A percentile compares a stretch with the other conserved stretches of the same genome.
Conservation (phyloP, 495 filamentous ascomycete species). For the Aspergillus baeticus region DNA sequence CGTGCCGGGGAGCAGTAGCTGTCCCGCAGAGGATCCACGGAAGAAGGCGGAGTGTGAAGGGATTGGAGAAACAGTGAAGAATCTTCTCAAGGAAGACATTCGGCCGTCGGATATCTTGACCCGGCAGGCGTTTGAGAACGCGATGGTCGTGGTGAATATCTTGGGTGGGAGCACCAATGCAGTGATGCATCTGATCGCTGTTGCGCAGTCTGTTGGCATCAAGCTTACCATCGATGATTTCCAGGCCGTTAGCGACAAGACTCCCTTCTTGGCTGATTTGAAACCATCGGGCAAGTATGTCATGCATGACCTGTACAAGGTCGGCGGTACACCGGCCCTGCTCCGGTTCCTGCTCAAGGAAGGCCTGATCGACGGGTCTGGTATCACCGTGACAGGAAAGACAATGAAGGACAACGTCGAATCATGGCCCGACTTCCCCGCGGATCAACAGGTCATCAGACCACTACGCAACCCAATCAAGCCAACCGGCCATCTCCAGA, state of each 20-base stretch:
- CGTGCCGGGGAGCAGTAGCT: slow-evolving; percentile 87
- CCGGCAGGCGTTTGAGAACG: slow-evolving; percentile 89
- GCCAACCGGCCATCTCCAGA: slow-evolving; percentile 91
- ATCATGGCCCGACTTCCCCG: slow-evolving; percentile 72
- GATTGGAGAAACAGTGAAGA: slow-evolving; percentile 83
- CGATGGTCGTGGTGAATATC: slow-evolving; percentile 93
- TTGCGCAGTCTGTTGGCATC: slow-evolving; percentile 89
- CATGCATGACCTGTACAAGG: slow-evolving; percentile 84
- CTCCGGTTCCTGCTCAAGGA: slow-evolving; percentile 93
- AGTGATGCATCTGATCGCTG: slow-evolving; percentile 94
- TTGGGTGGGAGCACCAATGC: slow-evolving; percentile 96
- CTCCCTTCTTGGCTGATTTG: slow-evolving; percentile 89
- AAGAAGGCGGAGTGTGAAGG: slow-evolving; percentile 87
- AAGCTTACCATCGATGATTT: slow-evolving; percentile 97
- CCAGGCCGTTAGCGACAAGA: slow-evolving; percentile 88
- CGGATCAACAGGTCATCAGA: slow-evolving; percentile 86
- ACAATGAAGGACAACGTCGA: slow-evolving; percentile 92
- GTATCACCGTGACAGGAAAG: slow-evolving; percentile 92
- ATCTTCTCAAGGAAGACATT: slow-evolving; percentile 84
- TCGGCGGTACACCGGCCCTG: slow-evolving; percentile 88
- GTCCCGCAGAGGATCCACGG: slow-evolving; percentile 80
- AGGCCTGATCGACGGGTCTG: slow-evolving; percentile 80
- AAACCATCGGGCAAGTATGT: slow-evolving; percentile 98
- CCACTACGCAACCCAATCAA: slow-evolving; percentile 93
- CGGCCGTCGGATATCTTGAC: slow-evolving; percentile 87